These are phyloP conservation scores for Teunomyces barrocoloradensis DNA, from an alignment of 805 yeast genomes.

Conservation along the genomic window DNA sequence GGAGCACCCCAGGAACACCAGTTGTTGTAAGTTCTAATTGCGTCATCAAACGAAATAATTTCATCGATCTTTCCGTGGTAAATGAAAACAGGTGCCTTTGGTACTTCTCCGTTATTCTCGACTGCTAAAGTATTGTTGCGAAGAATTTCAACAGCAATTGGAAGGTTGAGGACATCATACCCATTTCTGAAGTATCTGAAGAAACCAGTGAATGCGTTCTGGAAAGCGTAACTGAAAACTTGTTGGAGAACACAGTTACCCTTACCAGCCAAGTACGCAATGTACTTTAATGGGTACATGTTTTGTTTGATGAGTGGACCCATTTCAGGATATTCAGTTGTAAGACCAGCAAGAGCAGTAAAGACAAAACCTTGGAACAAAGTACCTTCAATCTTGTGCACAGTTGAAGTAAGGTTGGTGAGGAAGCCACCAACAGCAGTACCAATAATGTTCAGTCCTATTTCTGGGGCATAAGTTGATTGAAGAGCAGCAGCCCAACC, in stretches of 20 bases:
- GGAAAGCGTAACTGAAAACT: neutral
- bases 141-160: slow-evolving; percentile 18
- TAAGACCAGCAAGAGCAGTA: slow-evolving; percentile 27
- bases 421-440: slow-evolving; percentile 37
- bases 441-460: slow-evolving; percentile 18
- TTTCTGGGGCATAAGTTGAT: slow-evolving; percentile 23
- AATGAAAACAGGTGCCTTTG: slow-evolving; percentile 10
- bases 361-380: slow-evolving; percentile 28
- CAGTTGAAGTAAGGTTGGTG: slow-evolving; percentile 27
- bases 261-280: neutral
- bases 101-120: slow-evolving; percentile 7
- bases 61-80: slow-evolving; percentile 11
- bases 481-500: slow-evolving; percentile 24
- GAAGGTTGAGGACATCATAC: slow-evolving; percentile 12
- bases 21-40: slow-evolving; percentile 8
- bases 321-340: slow-evolving; percentile 27
- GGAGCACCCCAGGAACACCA: slow-evolving; percentile 11
- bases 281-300: neutral
- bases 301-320: slow-evolving; percentile 1
- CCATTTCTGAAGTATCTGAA: slow-evolving; percentile 1
- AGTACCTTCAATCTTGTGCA: slow-evolving; percentile 21
- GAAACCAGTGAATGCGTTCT: neutral
- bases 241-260: neutral
- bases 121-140: slow-evolving; percentile 9
- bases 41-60: slow-evolving; percentile 10